Conservation (phyloP, 163 green algal genomes). For the Scenedesmus sp. region DNA sequence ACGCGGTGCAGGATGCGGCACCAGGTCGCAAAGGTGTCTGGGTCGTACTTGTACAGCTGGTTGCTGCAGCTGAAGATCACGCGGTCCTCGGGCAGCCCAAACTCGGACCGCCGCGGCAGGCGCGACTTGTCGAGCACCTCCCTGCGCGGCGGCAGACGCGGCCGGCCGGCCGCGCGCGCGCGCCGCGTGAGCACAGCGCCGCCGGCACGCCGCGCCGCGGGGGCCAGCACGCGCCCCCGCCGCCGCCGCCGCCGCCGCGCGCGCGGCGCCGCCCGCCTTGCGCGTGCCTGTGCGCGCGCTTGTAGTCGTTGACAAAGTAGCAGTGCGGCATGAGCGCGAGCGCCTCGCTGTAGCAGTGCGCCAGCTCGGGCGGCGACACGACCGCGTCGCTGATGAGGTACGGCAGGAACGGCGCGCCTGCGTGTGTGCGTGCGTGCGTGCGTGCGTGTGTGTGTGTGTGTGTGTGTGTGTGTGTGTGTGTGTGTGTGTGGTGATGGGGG, state of each 20-base stretch:
- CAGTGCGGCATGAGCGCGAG: conserved; percentile 89
- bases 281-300: conserved; percentile 59
- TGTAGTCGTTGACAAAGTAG: conserved; percentile 97
- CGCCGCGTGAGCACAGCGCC: too few species aligned
- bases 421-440: too few species aligned
- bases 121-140: conserved; percentile 65
- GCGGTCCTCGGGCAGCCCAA: conserved; percentile 81
- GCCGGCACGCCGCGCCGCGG: too few species aligned
- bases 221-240: too few species aligned
- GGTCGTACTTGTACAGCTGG: conserved; percentile 95
- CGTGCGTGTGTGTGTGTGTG: too few species aligned
- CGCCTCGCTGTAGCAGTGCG: conserved; percentile 83
- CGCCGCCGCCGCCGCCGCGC: too few species aligned
- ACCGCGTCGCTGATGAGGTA: conserved; percentile 89
- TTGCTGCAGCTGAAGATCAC: conserved; percentile 91
- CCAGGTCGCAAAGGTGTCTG: conserved; percentile 86
- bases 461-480: too few species aligned
- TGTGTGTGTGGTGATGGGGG: too few species aligned
- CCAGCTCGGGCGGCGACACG: conserved; percentile 68
- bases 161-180: too few species aligned
- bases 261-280: neutral
- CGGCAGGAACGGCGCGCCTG: conserved; percentile 77
- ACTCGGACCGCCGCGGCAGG: conserved; percentile 51
- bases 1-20: conserved; percentile 82
- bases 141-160: too few species aligned